Evolutionary conservation across 2,329 filamentous ascomycete species (phyloP), one percentile per base, ranked within the genome.

Genomic region (Colletotrichum somersetense): DNA sequence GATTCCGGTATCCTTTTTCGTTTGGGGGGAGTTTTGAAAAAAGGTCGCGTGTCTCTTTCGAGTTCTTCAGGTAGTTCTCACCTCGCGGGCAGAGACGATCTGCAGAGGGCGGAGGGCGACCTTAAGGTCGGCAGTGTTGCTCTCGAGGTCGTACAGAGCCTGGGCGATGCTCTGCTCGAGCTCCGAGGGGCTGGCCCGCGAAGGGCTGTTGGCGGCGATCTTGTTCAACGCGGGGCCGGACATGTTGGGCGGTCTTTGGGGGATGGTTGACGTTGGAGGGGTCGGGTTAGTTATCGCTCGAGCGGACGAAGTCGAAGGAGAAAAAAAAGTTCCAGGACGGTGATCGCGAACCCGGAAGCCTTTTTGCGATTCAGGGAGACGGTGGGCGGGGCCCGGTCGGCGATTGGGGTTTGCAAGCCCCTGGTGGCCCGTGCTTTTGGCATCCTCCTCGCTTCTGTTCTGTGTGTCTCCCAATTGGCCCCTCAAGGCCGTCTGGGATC

Each of bases 111-210:
- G 93, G 84, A 99, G 93, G 80, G 95, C 93, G 83, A 91, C 91
- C 93, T 96, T 97, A 88, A 99, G 93, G 88, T 99, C 96, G 85
- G 95, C 89, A 83, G 96, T 97, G 92, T 98, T 98, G 89, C 92
- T 95, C 94, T 99, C 96, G 87, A 99, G 94, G 84, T 99, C 96
- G 90, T 93, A 97, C 78, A 99, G 94, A 88, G 96, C 96, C 87
- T 92, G 93, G 85, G 96, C 96, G 85, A 99, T 97, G 90, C 89
- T 94, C 86, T 90, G 92, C 94, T 99, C 96, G 81, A 98, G 92
- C 92, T 99, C 96, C 79, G 94, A 97, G 80, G 96, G 96, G 88
- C 92, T 97, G 86, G 93, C 91, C 90, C 94, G 91, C 88, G 96
- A 98, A 80, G 96, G 93, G 92, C 94, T 97, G 92, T 96, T 98